phyloP scores from a whole-genome alignment of 768 basidiomycete species.

The Mycena galericulata region DNA sequence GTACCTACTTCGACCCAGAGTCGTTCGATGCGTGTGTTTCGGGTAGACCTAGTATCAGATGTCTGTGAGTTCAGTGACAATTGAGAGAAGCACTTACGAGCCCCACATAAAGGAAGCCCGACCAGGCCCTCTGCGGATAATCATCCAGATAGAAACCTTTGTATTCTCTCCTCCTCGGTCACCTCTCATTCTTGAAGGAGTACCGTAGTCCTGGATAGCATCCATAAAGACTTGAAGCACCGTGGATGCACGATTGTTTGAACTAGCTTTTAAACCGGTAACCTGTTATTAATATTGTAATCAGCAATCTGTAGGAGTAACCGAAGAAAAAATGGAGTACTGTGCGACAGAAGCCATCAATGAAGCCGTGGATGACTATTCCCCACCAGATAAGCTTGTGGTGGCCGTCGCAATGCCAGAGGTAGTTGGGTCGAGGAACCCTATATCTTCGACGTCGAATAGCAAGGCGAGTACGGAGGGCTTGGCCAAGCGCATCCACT shows the following conservation, averaged over 20 bases:
- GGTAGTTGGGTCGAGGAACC: conserved; percentile 6
- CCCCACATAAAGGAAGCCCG: conserved; percentile 33
- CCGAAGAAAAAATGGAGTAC: not conserved
- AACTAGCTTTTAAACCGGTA: conserved; percentile 31
- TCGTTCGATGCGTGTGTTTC: not conserved
- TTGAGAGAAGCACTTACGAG: not conserved
- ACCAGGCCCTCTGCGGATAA: conserved; percentile 37
- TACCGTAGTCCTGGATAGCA: conserved; percentile 31
- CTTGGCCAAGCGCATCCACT: conserved; percentile 1
- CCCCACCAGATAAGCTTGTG: not conserved
- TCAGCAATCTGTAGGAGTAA: not conserved
- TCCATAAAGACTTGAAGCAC: conserved; percentile 32
- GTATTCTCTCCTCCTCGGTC: conserved; percentile 46
- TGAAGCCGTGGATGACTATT: not conserved
- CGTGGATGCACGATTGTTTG: conserved; percentile 29
- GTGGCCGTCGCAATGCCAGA: not conserved
- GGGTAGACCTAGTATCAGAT: not conserved
- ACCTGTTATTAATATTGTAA: conserved; percentile 6
- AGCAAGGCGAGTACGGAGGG: not conserved
- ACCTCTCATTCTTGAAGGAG: conserved; percentile 40
- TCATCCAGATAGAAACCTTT: conserved; percentile 43
- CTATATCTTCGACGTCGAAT: not conserved
- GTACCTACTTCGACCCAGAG: conserved; percentile 7
- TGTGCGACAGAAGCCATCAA: not conserved
- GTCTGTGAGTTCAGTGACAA: not conserved